These are phyloP conservation scores for Pseudogymnoascus sp. DNA, from an alignment of 2,329 filamentous ascomycete genomes.

Conservation along the genomic window DNA sequence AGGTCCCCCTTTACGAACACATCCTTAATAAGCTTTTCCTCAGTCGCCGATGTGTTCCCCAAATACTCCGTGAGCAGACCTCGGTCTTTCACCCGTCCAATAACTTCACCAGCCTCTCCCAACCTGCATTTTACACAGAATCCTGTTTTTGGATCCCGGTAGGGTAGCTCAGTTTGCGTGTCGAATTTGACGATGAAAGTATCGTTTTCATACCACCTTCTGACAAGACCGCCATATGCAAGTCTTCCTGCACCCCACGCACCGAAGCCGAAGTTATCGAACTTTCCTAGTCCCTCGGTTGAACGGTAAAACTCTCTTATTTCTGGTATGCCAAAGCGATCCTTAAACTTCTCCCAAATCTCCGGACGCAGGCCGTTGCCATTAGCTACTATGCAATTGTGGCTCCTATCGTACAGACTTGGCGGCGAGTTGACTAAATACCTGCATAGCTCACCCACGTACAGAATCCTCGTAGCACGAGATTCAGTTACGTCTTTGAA, in stretches of 20 bases:
- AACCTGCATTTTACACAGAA: conserved; percentile 33
- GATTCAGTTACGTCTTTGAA: conserved; percentile 39
- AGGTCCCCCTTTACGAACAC: conserved; percentile 40
- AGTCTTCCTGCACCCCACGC: conserved; percentile 37
- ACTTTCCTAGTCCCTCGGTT: conserved; percentile 39
- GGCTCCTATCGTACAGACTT: conserved; percentile 37
- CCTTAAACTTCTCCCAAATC: conserved; percentile 40
- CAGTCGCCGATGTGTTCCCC: conserved; percentile 34
- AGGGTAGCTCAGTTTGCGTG: conserved; percentile 30
- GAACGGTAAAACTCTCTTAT: conserved; percentile 42
- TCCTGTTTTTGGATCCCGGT: conserved; percentile 36
- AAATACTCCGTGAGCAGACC: conserved; percentile 36
- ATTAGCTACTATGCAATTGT: conserved; percentile 37
- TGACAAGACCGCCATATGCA: conserved; percentile 36
- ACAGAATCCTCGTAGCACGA: conserved; percentile 36
- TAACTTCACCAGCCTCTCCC: conserved; percentile 38
- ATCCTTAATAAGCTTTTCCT: conserved; percentile 36
- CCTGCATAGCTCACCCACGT: conserved; percentile 42
- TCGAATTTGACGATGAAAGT: conserved; percentile 38
- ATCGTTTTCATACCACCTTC: conserved; percentile 34
- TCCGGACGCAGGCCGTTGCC: conserved; percentile 42
- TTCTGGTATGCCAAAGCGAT: conserved; percentile 36
- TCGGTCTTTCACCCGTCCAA: conserved; percentile 35
- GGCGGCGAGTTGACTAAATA: conserved; percentile 40
- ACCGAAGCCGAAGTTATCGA: conserved; percentile 36